Conservation (phyloP, 2,329 filamentous ascomycete species). For the Fusarium albidum region DNA sequence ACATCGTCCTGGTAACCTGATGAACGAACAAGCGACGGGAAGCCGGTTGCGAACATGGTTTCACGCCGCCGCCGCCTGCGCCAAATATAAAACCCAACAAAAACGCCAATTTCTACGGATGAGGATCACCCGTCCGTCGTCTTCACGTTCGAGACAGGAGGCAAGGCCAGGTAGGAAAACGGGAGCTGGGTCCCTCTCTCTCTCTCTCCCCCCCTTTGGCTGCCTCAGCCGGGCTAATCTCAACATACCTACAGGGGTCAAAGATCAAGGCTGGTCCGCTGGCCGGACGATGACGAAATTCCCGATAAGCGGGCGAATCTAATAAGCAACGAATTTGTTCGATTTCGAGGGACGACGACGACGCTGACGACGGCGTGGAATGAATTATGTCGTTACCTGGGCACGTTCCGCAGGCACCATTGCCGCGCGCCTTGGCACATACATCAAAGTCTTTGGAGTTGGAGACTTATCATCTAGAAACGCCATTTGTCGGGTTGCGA, state of each 20-base stretch:
- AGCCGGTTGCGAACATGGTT: slow-evolving; percentile 7
- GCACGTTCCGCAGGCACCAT: no score
- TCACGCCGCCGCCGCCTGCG: background rate
- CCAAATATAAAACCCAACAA: background rate
- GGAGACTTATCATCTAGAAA: no score
- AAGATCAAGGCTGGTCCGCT: slow-evolving; percentile 12
- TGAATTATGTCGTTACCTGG: background rate
- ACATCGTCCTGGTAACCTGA: background rate
- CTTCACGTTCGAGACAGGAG: no score
- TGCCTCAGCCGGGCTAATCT: background rate
- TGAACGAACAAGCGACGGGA: background rate
- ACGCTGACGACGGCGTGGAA: background rate
- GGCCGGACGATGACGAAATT: slow-evolving; percentile 37
- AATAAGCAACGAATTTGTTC: slow-evolving; percentile 3
- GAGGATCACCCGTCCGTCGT: no score
- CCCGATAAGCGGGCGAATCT: slow-evolving; percentile 38
- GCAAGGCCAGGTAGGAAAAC: no score
- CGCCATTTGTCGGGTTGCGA: no score
- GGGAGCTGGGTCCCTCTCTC: background rate
- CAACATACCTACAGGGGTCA: slow-evolving; percentile 1
- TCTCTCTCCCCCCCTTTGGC: background rate
- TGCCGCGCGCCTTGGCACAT: no score
- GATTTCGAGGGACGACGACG: background rate
- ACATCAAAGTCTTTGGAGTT: no score
- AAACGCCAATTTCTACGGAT: background rate